phyloP scores from a whole-genome alignment of 345 rosid species.

The Gossypium longicalyx region DNA sequence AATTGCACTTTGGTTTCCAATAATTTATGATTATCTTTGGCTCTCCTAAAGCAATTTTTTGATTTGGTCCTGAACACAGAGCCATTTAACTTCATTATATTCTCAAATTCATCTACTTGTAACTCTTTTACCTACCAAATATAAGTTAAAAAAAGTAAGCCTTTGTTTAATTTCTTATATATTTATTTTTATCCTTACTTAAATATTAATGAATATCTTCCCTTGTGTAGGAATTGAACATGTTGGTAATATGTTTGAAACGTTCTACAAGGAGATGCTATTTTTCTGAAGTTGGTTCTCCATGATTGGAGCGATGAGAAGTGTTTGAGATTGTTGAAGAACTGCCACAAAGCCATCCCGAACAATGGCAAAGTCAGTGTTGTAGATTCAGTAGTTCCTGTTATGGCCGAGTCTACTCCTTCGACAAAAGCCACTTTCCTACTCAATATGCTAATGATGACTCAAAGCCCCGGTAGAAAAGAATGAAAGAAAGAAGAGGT shows the following conservation, averaged over 20 bases:
- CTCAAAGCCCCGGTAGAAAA: constrained; percentile 4
- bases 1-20: no score
- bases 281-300: neutral
- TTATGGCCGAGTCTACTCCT: neutral
- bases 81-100: no score
- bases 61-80: no score
- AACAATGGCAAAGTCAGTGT: constrained; percentile 43
- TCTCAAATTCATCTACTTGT: no score
- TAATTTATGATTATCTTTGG: no score
- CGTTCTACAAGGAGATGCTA: constrained; percentile 10
- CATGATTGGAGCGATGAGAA: constrained; percentile 46
- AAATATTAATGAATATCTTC: neutral
- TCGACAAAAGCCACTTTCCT: neutral
- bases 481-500: neutral
- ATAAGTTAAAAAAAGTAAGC: no score
- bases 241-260: constrained; percentile 12
- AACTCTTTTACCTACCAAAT: no score
- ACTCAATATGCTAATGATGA: constrained; percentile 6
- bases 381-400: neutral
- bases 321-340: constrained; percentile 41
- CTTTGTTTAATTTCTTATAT: no score
- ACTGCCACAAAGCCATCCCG: constrained; percentile 42
- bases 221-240: constrained; percentile 1
- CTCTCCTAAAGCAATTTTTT: no score
- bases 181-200: no score